A percentile compares a stretch with the other conserved stretches of the same genome.
phyloP scores from a whole-genome alignment of 768 basidiomycete genomes.

The Porpolomopsis calyptriformis region DNA sequence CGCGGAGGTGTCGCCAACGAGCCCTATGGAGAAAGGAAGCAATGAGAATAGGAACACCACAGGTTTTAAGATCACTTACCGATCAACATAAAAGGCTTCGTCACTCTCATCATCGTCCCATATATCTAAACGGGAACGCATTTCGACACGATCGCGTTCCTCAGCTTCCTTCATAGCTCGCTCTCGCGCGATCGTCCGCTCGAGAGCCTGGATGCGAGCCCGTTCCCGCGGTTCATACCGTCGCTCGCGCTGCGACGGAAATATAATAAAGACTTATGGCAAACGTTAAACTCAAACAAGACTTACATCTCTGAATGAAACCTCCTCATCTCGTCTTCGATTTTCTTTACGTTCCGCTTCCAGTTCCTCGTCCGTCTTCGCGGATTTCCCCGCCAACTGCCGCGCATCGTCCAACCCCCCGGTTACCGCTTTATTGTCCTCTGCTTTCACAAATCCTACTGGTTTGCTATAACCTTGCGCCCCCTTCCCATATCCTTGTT shows the following conservation, averaged over 20 bases:
- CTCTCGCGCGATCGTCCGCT: conserved; percentile 66
- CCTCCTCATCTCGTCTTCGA: conserved; percentile 68
- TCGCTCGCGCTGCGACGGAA: conserved; percentile 64
- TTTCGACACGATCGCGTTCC: conserved; percentile 69
- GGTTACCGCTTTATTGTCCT: conserved; percentile 26
- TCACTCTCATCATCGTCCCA: conserved; percentile 93
- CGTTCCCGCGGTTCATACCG: conserved; percentile 90
- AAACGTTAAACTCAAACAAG: neutral
- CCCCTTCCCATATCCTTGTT: conserved; percentile 51
- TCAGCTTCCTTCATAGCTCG: conserved; percentile 64
- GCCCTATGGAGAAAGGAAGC: conserved; percentile 22
- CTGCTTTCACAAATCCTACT: conserved; percentile 72
- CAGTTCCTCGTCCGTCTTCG: conserved; percentile 80
- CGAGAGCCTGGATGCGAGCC: conserved; percentile 63
- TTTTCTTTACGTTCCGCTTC: conserved; percentile 74
- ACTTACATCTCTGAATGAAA: conserved; percentile 79
- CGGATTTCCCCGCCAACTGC: conserved; percentile 23
- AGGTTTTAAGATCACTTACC: conserved; percentile 35
- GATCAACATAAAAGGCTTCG: conserved; percentile 85
- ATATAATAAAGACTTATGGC: neutral
- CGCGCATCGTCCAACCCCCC: conserved; percentile 24
- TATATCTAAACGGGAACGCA: conserved; percentile 70
- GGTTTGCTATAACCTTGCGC: conserved; percentile 73
- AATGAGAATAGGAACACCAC: conserved; percentile 1
- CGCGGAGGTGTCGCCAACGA: conserved; percentile 77